Evolutionary conservation across 2,329 filamentous ascomycete genomes (phyloP).

Genomic region (Endoconidiophora laricicola): DNA sequence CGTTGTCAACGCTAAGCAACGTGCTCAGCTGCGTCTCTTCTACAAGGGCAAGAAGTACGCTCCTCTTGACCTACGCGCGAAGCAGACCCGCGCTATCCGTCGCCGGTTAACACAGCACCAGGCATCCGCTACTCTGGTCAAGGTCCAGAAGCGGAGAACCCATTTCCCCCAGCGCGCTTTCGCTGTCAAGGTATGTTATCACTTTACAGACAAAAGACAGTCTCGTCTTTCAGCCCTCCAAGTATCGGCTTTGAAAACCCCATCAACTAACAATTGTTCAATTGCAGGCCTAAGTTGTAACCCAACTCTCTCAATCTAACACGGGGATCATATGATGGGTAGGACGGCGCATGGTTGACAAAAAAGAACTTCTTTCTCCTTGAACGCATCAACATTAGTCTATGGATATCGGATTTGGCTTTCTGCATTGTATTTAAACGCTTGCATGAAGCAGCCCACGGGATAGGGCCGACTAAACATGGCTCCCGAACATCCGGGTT

Average conservation of each 20-base stretch:
- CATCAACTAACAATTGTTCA: neutral
- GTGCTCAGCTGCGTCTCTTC: conserved; percentile 93
- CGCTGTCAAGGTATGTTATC: conserved; percentile 68
- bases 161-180: conserved; percentile 99
- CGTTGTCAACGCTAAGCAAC: conserved; percentile 99
- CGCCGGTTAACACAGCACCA: conserved; percentile 89
- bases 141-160: conserved; percentile 86
- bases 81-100: conserved; percentile 96
- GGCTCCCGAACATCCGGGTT: conserved; percentile 11
- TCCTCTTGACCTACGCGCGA: conserved; percentile 92
- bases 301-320: conserved; percentile 10
- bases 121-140: conserved; percentile 67
- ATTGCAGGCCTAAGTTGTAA: conserved; percentile 12
- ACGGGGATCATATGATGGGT: conserved; percentile 12
- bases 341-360: conserved; percentile 14
- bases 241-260: neutral
- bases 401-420: conserved; percentile 13
- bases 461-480: conserved; percentile 12
- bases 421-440: conserved; percentile 12
- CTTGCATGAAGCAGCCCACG: conserved; percentile 12
- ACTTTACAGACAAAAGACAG: neutral
- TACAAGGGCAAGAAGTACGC: conserved; percentile 99
- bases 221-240: neutral
- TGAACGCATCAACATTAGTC: conserved; percentile 13
- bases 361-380: conserved; percentile 13